phyloP scores from a whole-genome alignment of 768 basidiomycete species.

The Suillus spraguei region DNA sequence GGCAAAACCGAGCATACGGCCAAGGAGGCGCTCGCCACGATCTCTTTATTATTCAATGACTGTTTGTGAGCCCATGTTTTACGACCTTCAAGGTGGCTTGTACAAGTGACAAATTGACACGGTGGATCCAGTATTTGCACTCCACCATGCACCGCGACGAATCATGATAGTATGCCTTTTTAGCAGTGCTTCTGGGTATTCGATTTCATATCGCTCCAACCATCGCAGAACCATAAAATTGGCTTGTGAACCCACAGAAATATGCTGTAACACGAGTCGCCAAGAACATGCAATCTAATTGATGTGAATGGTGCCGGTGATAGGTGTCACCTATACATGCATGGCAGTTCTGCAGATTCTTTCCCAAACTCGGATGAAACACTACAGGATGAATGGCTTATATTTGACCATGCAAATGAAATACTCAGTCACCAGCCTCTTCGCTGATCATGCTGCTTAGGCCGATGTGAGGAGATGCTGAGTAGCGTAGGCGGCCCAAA shows the following conservation, averaged over 20 bases:
- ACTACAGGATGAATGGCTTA: conserved; percentile 58
- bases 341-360: conserved; percentile 74
- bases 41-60: conserved; percentile 15
- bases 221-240: conserved; percentile 20
- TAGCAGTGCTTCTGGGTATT: neutral
- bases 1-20: conserved; percentile 50
- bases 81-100: conserved; percentile 20
- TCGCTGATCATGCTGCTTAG: conserved; percentile 28
- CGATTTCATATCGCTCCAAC: neutral
- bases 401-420: conserved; percentile 49
- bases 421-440: neutral
- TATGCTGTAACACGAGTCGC: conserved; percentile 47
- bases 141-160: conserved; percentile 22
- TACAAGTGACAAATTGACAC: conserved; percentile 29
- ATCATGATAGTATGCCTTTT: conserved; percentile 25
- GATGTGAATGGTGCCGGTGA: neutral
- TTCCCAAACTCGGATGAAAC: conserved; percentile 75
- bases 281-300: conserved; percentile 1
- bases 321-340: conserved; percentile 56
- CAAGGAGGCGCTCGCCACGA: conserved; percentile 37
- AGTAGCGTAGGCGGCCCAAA: conserved; percentile 49
- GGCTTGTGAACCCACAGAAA: conserved; percentile 35
- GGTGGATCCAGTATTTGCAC: conserved; percentile 35
- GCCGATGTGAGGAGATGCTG: conserved; percentile 48
- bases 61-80: conserved; percentile 22